These are phyloP conservation scores for Picea abies DNA, from an alignment of 83 land plant genomes.

Conservation along the genomic window DNA sequence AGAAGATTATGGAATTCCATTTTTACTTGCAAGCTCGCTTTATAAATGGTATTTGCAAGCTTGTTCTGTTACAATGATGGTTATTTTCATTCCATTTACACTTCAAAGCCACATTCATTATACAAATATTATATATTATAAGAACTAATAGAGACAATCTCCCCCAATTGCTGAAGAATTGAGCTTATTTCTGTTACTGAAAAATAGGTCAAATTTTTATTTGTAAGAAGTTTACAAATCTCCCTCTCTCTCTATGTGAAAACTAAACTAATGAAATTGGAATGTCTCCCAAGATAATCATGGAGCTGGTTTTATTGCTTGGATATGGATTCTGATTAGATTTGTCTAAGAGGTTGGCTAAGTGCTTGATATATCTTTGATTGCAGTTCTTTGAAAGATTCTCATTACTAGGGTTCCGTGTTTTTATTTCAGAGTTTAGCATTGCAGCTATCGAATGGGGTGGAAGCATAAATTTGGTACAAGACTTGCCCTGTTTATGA, in stretches of 20 bases:
- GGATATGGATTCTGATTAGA: neutral
- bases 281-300: neutral
- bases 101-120: neutral
- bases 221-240: neutral
- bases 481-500: too few relatives aligned
- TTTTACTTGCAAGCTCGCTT: neutral
- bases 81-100: neutral
- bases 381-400: neutral
- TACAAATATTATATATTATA: neutral
- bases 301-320: neutral
- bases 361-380: neutral
- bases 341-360: neutral
- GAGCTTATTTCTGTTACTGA: neutral
- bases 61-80: neutral
- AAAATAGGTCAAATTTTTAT: neutral
- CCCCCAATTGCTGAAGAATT: neutral
- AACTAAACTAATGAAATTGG: neutral
- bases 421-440: neutral
- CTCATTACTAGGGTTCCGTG: neutral
- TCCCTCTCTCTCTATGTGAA: neutral
- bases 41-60: neutral
- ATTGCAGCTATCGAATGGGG: too few relatives aligned
- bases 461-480: too few relatives aligned
- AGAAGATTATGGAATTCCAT: neutral
- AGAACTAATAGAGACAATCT: neutral